phyloP scores from a whole-genome alignment of 2,329 filamentous ascomycete genomes.

The Pseudophaeomoniella oleicola region DNA sequence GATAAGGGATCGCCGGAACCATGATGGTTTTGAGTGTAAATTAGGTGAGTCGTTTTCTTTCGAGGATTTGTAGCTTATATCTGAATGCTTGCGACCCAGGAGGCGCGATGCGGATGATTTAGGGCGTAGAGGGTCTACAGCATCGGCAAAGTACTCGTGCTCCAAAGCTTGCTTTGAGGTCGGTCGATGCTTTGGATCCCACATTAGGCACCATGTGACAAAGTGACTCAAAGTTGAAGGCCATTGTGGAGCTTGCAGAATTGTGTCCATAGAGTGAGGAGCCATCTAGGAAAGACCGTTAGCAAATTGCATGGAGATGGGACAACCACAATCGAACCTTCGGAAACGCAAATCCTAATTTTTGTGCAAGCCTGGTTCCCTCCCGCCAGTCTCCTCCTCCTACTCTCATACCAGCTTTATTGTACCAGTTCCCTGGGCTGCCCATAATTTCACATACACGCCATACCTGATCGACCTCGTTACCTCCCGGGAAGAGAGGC shows the following conservation, averaged over 20 bases:
- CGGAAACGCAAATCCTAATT: slow-evolving; percentile 95
- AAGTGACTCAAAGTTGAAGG: slow-evolving; percentile 76
- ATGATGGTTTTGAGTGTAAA: slow-evolving; percentile 72
- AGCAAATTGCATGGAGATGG: slow-evolving; percentile 2
- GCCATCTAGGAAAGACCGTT: slow-evolving; percentile 57
- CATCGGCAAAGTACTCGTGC: slow-evolving; percentile 89
- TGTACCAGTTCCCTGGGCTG: slow-evolving; percentile 95
- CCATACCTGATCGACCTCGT: slow-evolving; percentile 98
- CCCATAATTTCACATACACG: slow-evolving; percentile 98
- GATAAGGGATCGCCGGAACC: slow-evolving; percentile 93
- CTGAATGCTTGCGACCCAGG: slow-evolving; percentile 79
- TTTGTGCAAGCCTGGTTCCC: slow-evolving; percentile 78
- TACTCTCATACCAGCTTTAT: slow-evolving; percentile 71
- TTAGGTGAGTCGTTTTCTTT: slow-evolving; percentile 44
- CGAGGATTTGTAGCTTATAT: slow-evolving; percentile 54
- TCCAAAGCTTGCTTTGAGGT: slow-evolving; percentile 88
- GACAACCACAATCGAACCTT: slow-evolving; percentile 39
- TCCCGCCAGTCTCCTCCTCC: slow-evolving; percentile 97
- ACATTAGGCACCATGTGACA: slow-evolving; percentile 97
- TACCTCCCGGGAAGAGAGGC: slow-evolving; percentile 90
- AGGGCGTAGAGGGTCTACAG: slow-evolving; percentile 79
- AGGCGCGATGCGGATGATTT: slow-evolving; percentile 77
- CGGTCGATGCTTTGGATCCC: slow-evolving; percentile 85
- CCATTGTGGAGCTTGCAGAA: slow-evolving; percentile 83
- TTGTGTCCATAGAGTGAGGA: slow-evolving; percentile 88